Evolutionary conservation across 352 stramenopile species (phyloP), one percentile per base, ranked within the genome.

Genomic region (Phytophthora rubi): DNA sequence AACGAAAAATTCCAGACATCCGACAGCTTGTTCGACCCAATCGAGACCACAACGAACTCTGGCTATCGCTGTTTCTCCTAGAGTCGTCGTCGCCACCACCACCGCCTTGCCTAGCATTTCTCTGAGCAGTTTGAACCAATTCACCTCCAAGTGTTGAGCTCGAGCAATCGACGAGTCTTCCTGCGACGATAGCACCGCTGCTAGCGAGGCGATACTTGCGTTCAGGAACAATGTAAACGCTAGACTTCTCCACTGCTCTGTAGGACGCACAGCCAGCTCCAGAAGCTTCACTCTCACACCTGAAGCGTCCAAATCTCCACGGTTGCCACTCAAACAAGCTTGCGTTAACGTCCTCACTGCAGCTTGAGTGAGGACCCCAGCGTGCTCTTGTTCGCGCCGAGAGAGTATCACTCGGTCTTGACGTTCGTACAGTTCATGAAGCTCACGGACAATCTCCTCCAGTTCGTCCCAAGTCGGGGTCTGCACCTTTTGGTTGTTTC

Each of bases 81-180:
- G 44, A 21, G 73, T 65, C 0, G 70, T 74, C 45, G 67, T 68
- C 1, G 71, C 77, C 18, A 89, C 66, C 6, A 82, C 67, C 1
- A 83, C 72, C 0, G 74, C 69, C 28, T 86, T 89, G 32, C 53
- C 60, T 16, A 89, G 37, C 79, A 87, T 89, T 47, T 89, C 79
- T 42, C 71, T 44, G 33, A 87, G 70, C 39, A 85, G 23, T 9
- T 68, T 66, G 56, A 89, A 87, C 32, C 87, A 63, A 37, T 68
- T 58, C 13, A 28, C 49, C 23, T 82, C 59, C 4, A 83, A 39
- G 4, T 74, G 54, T 15, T 70, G 53, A 8, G 63, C 51, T 59
- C 53, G 47, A 4, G 16, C 16, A 32, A 51, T 45, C 2, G 30
- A n/a, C 2, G 52, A 52, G 21, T 65, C 55, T 45, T 69, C 52